These are phyloP conservation scores for Ballota nigra DNA, from an alignment of 257 asterid genomes.

Conservation along the genomic window DNA sequence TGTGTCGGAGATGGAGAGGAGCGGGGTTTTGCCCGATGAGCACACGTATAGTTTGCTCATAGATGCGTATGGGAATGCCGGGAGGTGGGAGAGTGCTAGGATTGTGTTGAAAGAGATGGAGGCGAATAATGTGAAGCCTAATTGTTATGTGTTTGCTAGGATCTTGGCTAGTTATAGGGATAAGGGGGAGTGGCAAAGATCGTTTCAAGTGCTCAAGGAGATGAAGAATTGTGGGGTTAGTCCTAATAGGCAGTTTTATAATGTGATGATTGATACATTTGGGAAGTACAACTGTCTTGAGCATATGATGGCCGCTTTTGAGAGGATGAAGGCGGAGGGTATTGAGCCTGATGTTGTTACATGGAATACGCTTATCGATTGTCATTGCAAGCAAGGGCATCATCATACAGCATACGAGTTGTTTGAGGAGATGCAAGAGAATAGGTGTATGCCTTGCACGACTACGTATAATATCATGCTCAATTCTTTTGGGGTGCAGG, in stretches of 20 bases:
- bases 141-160: slow-evolving; percentile 66
- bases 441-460: slow-evolving; percentile 70
- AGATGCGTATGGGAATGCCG: slow-evolving; percentile 93
- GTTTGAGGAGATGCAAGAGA: slow-evolving; percentile 70
- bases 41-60: slow-evolving; percentile 82
- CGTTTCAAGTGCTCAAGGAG: slow-evolving; percentile 92
- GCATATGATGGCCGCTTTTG: slow-evolving; percentile 79
- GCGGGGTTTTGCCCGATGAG: slow-evolving; percentile 79
- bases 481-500: slow-evolving; percentile 74
- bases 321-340: slow-evolving; percentile 77
- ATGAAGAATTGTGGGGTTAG: slow-evolving; percentile 75
- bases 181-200: slow-evolving; percentile 94
- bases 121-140: slow-evolving; percentile 67
- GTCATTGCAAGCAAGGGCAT: slow-evolving; percentile 80
- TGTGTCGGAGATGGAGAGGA: slow-evolving; percentile 82
- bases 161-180: slow-evolving; percentile 82
- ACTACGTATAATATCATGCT: slow-evolving; percentile 90
- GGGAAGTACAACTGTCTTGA: slow-evolving; percentile 88
- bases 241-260: slow-evolving; percentile 81
- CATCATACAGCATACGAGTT: slow-evolving; percentile 61
- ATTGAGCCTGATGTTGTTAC: slow-evolving; percentile 81
- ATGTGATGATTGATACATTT: slow-evolving; percentile 88
- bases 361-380: slow-evolving; percentile 92
- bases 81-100: slow-evolving; percentile 95
- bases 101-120: slow-evolving; percentile 91